Conservation (phyloP, 768 basidiomycete species). For the Chiua virens region DNA sequence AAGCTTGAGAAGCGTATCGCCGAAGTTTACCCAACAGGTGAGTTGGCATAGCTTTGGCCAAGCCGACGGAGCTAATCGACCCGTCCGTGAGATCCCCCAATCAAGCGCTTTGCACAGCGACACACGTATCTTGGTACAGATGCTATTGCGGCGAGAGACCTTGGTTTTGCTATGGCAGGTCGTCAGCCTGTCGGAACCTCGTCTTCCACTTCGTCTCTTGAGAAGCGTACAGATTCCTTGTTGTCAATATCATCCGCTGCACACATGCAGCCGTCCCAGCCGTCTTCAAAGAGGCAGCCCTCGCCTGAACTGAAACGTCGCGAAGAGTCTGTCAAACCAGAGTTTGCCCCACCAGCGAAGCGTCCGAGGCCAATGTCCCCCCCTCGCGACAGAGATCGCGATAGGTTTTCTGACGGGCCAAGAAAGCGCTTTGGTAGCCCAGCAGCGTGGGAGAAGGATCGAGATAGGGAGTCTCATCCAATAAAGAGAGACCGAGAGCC, state of each 20-base stretch:
- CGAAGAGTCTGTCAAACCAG: constrained; percentile 42
- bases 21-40: constrained; percentile 85
- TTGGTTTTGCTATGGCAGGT: constrained; percentile 68
- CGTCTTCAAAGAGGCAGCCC: constrained; percentile 30
- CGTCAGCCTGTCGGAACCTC: constrained; percentile 24
- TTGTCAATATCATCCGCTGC: constrained; percentile 32
- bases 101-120: constrained; percentile 88
- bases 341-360: constrained; percentile 41
- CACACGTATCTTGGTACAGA: constrained; percentile 75
- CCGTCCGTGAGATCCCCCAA: constrained; percentile 67
- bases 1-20: constrained; percentile 88
- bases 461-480: constrained; percentile 42
- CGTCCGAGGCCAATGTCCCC: constrained; percentile 49
- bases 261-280: constrained; percentile 23
- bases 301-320: constrained; percentile 40
- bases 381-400: constrained; percentile 50
- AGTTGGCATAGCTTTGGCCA: constrained; percentile 17
- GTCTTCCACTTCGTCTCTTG: constrained; percentile 24
- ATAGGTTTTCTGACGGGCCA: constrained; percentile 37
- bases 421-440: constrained; percentile 44
- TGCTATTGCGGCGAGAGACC: constrained; percentile 84
- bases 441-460: constrained; percentile 43
- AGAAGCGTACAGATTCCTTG: constrained; percentile 37
- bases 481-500: constrained; percentile 39
- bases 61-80: background rate